These are phyloP conservation scores for Phytophthora hybrid DNA, from an alignment of 352 stramenopile species.

Conservation along the genomic window DNA sequence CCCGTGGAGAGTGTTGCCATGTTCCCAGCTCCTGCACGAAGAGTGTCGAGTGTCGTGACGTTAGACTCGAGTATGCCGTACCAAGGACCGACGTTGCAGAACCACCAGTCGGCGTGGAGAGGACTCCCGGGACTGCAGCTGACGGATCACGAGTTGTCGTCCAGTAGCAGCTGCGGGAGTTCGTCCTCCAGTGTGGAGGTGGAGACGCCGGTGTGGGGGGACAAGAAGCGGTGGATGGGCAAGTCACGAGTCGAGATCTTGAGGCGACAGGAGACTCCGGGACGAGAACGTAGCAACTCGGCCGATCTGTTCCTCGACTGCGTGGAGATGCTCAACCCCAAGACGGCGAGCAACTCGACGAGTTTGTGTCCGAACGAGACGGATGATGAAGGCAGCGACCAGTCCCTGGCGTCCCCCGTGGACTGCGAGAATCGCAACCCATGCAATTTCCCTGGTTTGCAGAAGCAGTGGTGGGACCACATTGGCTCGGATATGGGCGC, in stretches of 20 bases:
- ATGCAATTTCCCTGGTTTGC: slow-evolving; percentile 24
- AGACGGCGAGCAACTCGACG: slow-evolving; percentile 25
- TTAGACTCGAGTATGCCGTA: slow-evolving; percentile 12
- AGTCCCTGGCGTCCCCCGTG: slow-evolving; percentile 23
- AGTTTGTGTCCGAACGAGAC: slow-evolving; percentile 24
- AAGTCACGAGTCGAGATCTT: slow-evolving; percentile 68
- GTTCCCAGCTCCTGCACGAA: background rate
- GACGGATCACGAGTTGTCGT: slow-evolving; percentile 37
- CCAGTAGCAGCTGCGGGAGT: slow-evolving; percentile 23
- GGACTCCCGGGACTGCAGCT: slow-evolving; percentile 49
- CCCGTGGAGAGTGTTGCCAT: slow-evolving; percentile 21
- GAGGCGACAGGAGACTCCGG: slow-evolving; percentile 32
- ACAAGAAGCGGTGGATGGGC: slow-evolving; percentile 29
- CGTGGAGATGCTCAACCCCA: slow-evolving; percentile 69
- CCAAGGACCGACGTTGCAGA: slow-evolving; percentile 53
- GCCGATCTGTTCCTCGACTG: slow-evolving; percentile 88
- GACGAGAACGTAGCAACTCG: slow-evolving; percentile 73
- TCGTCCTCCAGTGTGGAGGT: background rate
- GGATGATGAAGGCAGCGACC: slow-evolving; percentile 40
- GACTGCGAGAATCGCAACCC: slow-evolving; percentile 33
- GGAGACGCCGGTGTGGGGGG: slow-evolving; percentile 11
- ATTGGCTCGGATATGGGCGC: slow-evolving; percentile 18
- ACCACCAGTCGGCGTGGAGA: slow-evolving; percentile 66
- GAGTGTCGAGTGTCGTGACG: background rate
- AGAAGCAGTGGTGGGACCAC: slow-evolving; percentile 37